Percentiles rank a stretch among this genome's conserved stretches.
Conservation (phyloP, 805 yeast genomes). For the Candida namnaoensis region DNA sequence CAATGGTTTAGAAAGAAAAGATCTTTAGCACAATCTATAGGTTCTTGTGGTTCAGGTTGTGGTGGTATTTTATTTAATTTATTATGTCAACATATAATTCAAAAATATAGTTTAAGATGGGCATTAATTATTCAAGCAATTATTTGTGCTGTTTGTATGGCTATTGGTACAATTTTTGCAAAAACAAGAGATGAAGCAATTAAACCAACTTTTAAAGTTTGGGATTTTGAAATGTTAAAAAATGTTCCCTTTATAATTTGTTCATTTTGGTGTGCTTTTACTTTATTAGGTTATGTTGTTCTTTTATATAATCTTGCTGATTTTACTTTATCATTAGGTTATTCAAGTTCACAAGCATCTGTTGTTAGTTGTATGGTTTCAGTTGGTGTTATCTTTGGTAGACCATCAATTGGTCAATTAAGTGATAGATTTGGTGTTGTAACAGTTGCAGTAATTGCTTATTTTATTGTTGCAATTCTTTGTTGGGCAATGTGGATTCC, state of each 20-base stretch:
- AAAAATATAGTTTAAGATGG: constrained; percentile 10
- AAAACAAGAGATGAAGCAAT: constrained; percentile 25
- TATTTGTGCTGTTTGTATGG: constrained; percentile 21
- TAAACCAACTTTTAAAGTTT: constrained; percentile 24
- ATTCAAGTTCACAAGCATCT: constrained; percentile 40
- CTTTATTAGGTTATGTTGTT: constrained; percentile 50
- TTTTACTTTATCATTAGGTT: constrained; percentile 47
- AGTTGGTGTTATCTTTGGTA: constrained; percentile 41
- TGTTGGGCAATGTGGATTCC: constrained; percentile 42
- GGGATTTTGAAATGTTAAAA: constrained; percentile 29
- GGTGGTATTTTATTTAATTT: constrained; percentile 30
- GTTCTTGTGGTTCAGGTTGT: constrained; percentile 25
- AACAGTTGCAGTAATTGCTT: constrained; percentile 28
- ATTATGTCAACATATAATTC: constrained; percentile 13
- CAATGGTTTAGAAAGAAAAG: constrained; percentile 50
- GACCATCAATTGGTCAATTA: constrained; percentile 41
- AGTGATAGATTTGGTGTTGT: constrained; percentile 41
- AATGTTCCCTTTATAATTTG: constrained; percentile 34
- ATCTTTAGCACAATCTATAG: constrained; percentile 25
- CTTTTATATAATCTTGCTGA: constrained; percentile 46
- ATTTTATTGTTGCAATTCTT: constrained; percentile 27
- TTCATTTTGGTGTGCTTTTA: constrained; percentile 30
- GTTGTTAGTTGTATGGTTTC: constrained; percentile 46
- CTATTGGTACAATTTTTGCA: constrained; percentile 21
- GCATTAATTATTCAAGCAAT: constrained; percentile 22